Evolutionary conservation across 2,329 filamentous ascomycete genomes (phyloP).

Genomic region (Berkeleyomyces rouxiae): DNA sequence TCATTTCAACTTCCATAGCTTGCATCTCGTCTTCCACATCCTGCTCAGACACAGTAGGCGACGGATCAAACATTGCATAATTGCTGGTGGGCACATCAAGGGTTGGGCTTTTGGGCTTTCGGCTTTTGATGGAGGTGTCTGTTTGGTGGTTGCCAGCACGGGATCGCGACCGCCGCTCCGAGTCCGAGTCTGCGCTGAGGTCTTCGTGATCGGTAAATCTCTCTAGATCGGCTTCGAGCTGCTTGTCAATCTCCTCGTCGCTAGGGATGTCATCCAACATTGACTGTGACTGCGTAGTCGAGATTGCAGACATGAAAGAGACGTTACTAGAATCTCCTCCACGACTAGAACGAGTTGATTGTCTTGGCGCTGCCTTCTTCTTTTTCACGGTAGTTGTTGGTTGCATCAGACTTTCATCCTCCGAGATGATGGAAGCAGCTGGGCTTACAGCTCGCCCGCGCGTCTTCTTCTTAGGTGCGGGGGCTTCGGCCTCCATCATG

Average conservation of each 20-base stretch:
- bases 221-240: constrained; percentile 48
- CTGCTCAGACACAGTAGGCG: constrained; percentile 29
- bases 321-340: constrained; percentile 23
- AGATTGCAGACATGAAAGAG: constrained; percentile 34
- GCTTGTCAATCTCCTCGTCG: constrained; percentile 50
- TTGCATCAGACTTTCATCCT: background rate
- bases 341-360: constrained; percentile 18
- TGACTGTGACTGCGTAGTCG: constrained; percentile 26
- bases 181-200: constrained; percentile 29
- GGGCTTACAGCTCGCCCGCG: constrained; percentile 34
- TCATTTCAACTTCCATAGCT: constrained; percentile 33
- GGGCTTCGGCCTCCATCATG: constrained; percentile 27
- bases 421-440: constrained; percentile 20
- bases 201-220: constrained; percentile 37
- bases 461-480: constrained; percentile 42
- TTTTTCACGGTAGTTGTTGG: constrained; percentile 17
- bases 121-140: background rate
- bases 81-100: constrained; percentile 16
- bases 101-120: background rate
- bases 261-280: constrained; percentile 31
- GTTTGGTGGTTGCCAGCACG: constrained; percentile 19
- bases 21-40: constrained; percentile 35
- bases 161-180: constrained; percentile 20
- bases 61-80: constrained; percentile 37
- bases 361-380: constrained; percentile 29